Conservation (phyloP, 148 eudicot genomes). For the Rhododendron ovatum region DNA sequence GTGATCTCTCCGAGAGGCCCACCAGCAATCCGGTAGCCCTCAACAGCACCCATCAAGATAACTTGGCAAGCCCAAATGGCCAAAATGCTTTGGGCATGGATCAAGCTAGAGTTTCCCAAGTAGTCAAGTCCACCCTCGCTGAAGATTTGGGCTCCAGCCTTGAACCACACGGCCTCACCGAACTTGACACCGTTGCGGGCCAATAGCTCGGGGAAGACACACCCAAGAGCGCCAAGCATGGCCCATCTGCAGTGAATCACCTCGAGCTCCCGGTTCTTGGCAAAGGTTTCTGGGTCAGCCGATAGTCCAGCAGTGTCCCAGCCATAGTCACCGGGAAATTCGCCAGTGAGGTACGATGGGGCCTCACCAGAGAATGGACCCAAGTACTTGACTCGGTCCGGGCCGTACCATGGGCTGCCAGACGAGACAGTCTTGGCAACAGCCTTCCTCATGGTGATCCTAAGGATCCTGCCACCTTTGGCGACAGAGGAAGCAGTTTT, state of each 20-base stretch:
- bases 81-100: conserved; percentile 38
- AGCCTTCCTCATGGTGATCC: conserved; percentile 24
- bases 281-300: conserved; percentile 27
- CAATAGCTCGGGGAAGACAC: conserved; percentile 39
- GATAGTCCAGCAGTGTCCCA: conserved; percentile 33
- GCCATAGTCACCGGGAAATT: conserved; percentile 29
- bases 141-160: conserved; percentile 37
- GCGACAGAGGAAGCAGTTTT: conserved; percentile 7
- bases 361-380: conserved; percentile 30
- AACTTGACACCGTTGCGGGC: conserved; percentile 36
- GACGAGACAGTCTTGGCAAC: conserved; percentile 12
- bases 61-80: conserved; percentile 36
- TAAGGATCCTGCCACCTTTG: not conserved
- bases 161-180: conserved; percentile 41
- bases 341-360: conserved; percentile 31
- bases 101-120: conserved; percentile 34
- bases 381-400: conserved; percentile 24
- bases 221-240: conserved; percentile 31
- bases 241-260: conserved; percentile 6
- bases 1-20: conserved; percentile 33
- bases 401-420: conserved; percentile 31
- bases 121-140: conserved; percentile 34
- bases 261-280: conserved; percentile 19
- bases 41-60: conserved; percentile 38
- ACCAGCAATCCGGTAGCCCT: conserved; percentile 37